Conservation (phyloP, 1,139 yeast species). For the Hansenula lynferdii region DNA sequence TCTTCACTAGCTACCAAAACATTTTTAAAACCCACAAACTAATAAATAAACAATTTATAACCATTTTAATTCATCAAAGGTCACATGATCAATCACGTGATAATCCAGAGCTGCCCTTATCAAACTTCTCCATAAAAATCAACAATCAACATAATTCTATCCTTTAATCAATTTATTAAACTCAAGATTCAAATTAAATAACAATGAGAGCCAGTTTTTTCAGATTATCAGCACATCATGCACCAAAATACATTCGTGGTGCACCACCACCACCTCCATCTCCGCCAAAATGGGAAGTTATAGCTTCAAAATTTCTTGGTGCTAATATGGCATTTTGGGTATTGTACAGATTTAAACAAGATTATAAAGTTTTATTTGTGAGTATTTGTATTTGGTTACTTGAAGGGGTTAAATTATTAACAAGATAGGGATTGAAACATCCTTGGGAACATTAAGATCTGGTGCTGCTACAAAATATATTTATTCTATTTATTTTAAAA, state of each 20-base stretch:
- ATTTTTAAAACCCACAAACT: no score
- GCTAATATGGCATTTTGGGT: slow-evolving; percentile 22
- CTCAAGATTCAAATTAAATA: neutral
- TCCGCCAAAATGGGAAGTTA: neutral
- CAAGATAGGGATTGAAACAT: slow-evolving; percentile 16
- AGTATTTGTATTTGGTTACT: slow-evolving; percentile 1
- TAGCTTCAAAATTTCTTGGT: slow-evolving; percentile 9
- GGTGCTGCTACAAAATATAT: no score
- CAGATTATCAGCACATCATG: neutral
- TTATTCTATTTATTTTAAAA: neutral
- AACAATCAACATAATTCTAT: no score
- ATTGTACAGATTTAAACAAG: slow-evolving; percentile 18
- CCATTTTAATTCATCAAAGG: no score
- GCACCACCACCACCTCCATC: neutral
- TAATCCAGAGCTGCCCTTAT: no score
- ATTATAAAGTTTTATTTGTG: slow-evolving; percentile 21
- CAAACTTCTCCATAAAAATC: no score
- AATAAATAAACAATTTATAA: no score
- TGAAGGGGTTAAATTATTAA: neutral
- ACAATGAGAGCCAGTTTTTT: neutral
- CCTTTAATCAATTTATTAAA: no score
- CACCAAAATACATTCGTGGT: neutral
- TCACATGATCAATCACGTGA: no score
- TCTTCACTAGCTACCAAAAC: no score
- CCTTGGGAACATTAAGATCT: slow-evolving; percentile 23